Conservation (phyloP, 2,329 filamentous ascomycete genomes). For the Calonectria henricotiae region DNA sequence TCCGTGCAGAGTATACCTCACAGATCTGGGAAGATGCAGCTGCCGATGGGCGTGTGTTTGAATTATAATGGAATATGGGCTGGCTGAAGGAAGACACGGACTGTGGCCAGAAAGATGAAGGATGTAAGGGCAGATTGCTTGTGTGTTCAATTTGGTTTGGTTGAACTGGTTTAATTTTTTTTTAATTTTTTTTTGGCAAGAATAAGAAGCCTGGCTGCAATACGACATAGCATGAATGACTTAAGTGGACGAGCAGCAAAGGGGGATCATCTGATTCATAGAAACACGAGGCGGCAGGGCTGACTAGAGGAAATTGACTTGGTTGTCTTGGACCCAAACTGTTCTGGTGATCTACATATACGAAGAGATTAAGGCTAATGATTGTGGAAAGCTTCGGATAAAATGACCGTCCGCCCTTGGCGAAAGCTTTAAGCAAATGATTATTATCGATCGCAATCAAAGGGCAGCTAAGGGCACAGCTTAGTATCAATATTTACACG, state of each 20-base stretch:
- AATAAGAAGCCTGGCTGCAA: not conserved
- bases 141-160: constrained; percentile 9
- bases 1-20: constrained; percentile 49
- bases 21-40: constrained; percentile 56
- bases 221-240: not conserved
- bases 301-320: not conserved
- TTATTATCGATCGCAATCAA: not conserved
- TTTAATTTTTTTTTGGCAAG: not conserved
- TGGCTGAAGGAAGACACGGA: not conserved
- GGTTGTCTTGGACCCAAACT: not conserved
- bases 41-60: constrained; percentile 46
- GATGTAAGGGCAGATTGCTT: not conserved
- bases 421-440: not conserved
- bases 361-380: not conserved
- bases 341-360: not conserved
- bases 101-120: not conserved
- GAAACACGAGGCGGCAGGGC: not conserved
- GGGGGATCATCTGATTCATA: not conserved
- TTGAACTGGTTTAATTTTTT: not conserved
- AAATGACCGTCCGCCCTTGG: not conserved
- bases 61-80: constrained; percentile 31
- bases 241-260: not conserved
- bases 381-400: not conserved
- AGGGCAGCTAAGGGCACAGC: not conserved
- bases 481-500: not conserved